phyloP scores from a whole-genome alignment of 2,329 filamentous ascomycete genomes.

The Colletotrichum musicola region DNA sequence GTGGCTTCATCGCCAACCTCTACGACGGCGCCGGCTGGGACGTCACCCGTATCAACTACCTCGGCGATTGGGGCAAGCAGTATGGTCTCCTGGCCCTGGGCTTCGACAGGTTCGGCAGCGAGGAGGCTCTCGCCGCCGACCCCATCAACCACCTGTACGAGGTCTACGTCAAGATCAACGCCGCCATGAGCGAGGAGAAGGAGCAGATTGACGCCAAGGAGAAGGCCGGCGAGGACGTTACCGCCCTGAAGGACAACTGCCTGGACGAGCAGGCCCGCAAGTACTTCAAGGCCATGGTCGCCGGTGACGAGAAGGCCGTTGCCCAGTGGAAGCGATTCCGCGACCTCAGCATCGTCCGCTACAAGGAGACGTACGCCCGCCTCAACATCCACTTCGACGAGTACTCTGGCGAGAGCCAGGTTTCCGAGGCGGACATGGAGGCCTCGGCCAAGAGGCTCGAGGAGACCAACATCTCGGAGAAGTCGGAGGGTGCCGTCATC shows the following conservation, averaged over 20 bases:
- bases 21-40: constrained; percentile 81
- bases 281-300: constrained; percentile 80
- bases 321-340: constrained; percentile 75
- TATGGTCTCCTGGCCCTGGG: constrained; percentile 80
- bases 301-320: constrained; percentile 71
- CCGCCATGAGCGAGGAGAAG: constrained; percentile 75
- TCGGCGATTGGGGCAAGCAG: constrained; percentile 87
- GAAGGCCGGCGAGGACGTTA: constrained; percentile 64
- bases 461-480: constrained; percentile 74
- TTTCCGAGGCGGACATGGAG: constrained; percentile 75
- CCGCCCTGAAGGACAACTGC: constrained; percentile 64
- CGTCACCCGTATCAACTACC: constrained; percentile 80
- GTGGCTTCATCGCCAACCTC: constrained; percentile 80
- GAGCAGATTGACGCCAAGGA: constrained; percentile 72
- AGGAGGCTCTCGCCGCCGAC: constrained; percentile 77
- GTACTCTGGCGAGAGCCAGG: constrained; percentile 82
- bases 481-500: constrained; percentile 79
- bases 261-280: constrained; percentile 81
- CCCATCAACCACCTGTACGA: constrained; percentile 87
- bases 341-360: constrained; percentile 75
- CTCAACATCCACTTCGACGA: constrained; percentile 80
- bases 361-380: constrained; percentile 76
- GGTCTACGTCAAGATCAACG: constrained; percentile 84
- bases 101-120: constrained; percentile 80
- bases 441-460: constrained; percentile 71